phyloP scores from a whole-genome alignment of 345 rosid species.

The Corchorus capsularis region DNA sequence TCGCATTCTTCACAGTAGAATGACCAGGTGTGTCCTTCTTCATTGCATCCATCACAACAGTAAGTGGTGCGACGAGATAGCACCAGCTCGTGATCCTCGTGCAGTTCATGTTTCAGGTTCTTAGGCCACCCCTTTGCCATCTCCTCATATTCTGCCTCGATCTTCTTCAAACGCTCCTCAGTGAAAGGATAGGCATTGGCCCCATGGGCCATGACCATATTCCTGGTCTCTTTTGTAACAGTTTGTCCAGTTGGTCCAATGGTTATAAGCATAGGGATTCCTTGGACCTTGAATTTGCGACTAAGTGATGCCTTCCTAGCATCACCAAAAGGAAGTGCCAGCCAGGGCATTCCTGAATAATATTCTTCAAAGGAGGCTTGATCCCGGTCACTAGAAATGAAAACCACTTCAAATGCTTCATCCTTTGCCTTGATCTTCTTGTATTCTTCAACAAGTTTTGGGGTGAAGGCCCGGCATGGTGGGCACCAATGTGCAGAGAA shows the following conservation, averaged over 20 bases:
- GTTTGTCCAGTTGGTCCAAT: slow-evolving; percentile 58
- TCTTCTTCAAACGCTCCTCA: slow-evolving; percentile 46
- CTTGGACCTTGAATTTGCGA: slow-evolving; percentile 49
- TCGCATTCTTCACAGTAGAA: slow-evolving; percentile 59
- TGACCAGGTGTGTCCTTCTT: slow-evolving; percentile 52
- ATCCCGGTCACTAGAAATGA: slow-evolving; percentile 60
- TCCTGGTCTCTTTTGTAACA: slow-evolving; percentile 45
- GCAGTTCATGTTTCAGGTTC: slow-evolving; percentile 61
- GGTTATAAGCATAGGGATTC: slow-evolving; percentile 58
- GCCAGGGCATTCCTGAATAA: slow-evolving; percentile 67
- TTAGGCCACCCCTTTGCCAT: slow-evolving; percentile 60
- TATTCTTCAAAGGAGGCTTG: slow-evolving; percentile 51
- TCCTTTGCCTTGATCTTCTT: slow-evolving; percentile 55
- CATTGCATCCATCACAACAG: slow-evolving; percentile 45
- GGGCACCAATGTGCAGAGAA: slow-evolving; percentile 80
- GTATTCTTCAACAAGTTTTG: slow-evolving; percentile 60
- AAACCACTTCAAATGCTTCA: slow-evolving; percentile 57
- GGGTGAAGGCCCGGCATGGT: slow-evolving; percentile 63
- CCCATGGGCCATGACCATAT: slow-evolving; percentile 40
- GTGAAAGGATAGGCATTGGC: slow-evolving; percentile 75
- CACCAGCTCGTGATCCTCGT: slow-evolving; percentile 69
- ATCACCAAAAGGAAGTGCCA: slow-evolving; percentile 74
- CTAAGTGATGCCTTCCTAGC: slow-evolving; percentile 47
- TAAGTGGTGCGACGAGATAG: slow-evolving; percentile 36
- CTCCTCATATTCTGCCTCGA: slow-evolving; percentile 31